Evolutionary conservation across 1,139 yeast genomes (phyloP), one percentile per base, ranked within the genome.

Genomic region (Geotrichum aggregatum): DNA sequence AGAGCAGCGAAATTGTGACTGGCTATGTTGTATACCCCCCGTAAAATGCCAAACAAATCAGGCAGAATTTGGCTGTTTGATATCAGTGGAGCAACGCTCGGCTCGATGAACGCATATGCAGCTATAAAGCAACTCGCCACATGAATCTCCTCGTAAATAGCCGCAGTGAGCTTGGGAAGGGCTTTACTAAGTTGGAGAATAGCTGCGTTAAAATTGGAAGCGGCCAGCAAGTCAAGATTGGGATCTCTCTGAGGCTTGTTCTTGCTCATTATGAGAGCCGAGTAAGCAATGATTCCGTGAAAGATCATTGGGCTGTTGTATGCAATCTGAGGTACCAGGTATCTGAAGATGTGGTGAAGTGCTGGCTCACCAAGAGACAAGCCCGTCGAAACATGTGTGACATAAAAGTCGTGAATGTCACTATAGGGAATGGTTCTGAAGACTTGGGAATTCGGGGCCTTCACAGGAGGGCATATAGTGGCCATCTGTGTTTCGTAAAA

Each of bases 41-140:
- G 40, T 36, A 52, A 14, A 7, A 52, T 45, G 4, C 52, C 52
- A 49, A 48, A 45, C 18, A 52, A 30, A 22, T 52, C 55, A 4
- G 55, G 55, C 22, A 28, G n/a, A 16, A 35, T 10, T 18, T 28
- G 51, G 35, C 24, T 34, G 2, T 18, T n/a, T 13, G 49, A 47
- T 11, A 42, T 46, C 19, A 44, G 28, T 13, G 47, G 54, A 10
- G 43, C 52, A 21, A 40, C 33, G 11, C 24, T 40, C 3, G 54
- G 49, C 16, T 52, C 54, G 7, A 42, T 19, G 16, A 52, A 24
- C 2, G 54, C 48, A 44, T 41, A 52, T 10, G 49, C 51, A 6
- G 52, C 54, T 22, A 52, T 36, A 11, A 52, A 45, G 31, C 48
- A 44, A 21, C 48, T 42, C 8, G 51, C 21, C 6, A 50, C 18